Percentiles rank a stretch among this genome's conserved stretches.
These are phyloP conservation scores for Apiotrichum domesticum DNA, from an alignment of 1,284 basidiomycete genomes.

Conservation along the genomic window DNA sequence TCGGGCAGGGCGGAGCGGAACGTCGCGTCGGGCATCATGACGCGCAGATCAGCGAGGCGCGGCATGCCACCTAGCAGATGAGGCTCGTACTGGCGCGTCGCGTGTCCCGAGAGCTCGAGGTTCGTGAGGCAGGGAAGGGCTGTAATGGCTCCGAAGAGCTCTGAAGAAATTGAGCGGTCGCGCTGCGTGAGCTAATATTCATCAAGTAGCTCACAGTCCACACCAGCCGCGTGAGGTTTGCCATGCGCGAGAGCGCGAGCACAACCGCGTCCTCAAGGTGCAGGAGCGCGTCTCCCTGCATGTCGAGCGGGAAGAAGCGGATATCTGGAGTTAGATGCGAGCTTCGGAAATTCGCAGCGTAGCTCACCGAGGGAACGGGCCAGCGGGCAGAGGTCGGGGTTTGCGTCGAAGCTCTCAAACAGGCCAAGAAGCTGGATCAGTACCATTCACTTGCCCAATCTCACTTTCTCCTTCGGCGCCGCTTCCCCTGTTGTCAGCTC, in stretches of 20 bases:
- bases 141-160: conserved; percentile 29
- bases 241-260: conserved; percentile 31
- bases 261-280: conserved; percentile 32
- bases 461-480: conserved; percentile 21
- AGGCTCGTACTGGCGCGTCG: conserved; percentile 35
- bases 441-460: not conserved
- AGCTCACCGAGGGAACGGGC: conserved; percentile 34
- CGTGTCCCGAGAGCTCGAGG: conserved; percentile 44
- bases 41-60: conserved; percentile 33
- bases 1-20: conserved; percentile 24
- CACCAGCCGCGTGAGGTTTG: conserved; percentile 32
- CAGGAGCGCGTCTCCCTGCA: conserved; percentile 27
- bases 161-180: conserved; percentile 35
- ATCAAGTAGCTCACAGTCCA: conserved; percentile 37
- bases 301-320: conserved; percentile 40
- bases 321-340: conserved; percentile 25
- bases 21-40: conserved; percentile 42
- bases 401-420: conserved; percentile 30
- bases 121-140: conserved; percentile 21
- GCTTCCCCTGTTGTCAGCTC: conserved; percentile 35
- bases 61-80: conserved; percentile 23
- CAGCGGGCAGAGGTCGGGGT: conserved; percentile 29
- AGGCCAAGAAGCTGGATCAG: conserved; percentile 33
- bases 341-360: no score
- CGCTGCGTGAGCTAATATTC: conserved; percentile 20